phyloP scores from a whole-genome alignment of 2,329 filamentous ascomycete genomes.

The Fusarium proliferatum region DNA sequence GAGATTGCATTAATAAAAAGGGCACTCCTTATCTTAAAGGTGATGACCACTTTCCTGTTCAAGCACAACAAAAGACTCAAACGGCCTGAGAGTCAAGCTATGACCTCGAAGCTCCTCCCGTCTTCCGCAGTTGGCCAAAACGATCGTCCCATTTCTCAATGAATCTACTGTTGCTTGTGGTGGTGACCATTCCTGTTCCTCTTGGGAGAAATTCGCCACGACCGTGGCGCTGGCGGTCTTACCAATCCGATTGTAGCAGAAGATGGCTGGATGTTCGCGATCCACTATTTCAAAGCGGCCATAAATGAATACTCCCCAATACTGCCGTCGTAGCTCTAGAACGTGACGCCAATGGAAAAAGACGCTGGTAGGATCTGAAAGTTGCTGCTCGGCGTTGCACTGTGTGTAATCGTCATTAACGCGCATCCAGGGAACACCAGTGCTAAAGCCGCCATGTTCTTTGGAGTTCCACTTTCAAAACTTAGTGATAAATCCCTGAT shows the following conservation, averaged over 20 bases:
- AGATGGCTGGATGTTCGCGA: background rate
- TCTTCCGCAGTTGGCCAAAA: background rate
- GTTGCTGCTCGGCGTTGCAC: background rate
- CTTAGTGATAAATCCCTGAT: background rate
- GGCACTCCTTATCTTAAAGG: background rate
- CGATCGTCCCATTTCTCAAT: background rate
- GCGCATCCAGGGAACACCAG: background rate
- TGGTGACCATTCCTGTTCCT: background rate
- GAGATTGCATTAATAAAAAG: background rate
- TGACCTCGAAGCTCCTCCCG: background rate
- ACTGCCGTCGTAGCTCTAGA: background rate
- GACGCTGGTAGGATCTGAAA: background rate
- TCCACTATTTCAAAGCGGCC: background rate
- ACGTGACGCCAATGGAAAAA: background rate
- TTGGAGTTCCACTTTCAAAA: background rate
- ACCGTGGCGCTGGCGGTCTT: background rate
- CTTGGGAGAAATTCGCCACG: background rate
- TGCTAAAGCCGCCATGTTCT: background rate
- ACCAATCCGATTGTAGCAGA: background rate
- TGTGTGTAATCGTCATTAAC: background rate
- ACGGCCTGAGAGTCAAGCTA: background rate
- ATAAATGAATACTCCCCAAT: background rate
- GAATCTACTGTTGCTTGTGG: background rate
- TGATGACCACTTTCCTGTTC: background rate
- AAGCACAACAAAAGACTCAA: background rate